These are phyloP conservation scores for Pestalotiopsis fici DNA, from an alignment of 2,329 filamentous ascomycete genomes.

Conservation along the genomic window DNA sequence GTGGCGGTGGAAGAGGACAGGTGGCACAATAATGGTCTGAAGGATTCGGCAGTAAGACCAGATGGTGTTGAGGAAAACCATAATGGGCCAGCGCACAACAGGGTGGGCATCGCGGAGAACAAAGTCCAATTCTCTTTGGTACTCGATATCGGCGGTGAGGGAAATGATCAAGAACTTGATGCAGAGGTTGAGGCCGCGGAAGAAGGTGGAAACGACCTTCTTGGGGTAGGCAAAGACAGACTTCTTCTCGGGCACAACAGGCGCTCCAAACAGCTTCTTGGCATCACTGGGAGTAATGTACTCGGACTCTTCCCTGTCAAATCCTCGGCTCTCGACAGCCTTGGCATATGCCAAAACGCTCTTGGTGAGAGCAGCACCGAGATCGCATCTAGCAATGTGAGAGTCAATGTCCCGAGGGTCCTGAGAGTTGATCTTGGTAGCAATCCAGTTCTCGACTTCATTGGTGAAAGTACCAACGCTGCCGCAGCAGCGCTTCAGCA, in stretches of 20 bases:
- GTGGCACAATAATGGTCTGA: background rate
- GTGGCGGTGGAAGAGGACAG: background rate
- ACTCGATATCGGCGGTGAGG: background rate
- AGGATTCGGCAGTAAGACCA: conserved; percentile 1
- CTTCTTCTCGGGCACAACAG: background rate
- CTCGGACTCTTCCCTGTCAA: background rate
- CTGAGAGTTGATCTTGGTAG: background rate
- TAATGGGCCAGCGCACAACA: background rate
- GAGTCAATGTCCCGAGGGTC: background rate
- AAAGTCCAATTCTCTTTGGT: conserved; percentile 2
- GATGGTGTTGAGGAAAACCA: conserved; percentile 2
- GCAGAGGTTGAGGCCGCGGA: background rate
- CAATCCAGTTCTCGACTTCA: background rate
- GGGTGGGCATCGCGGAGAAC: background rate
- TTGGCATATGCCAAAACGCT: background rate
- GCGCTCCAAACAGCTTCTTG: background rate
- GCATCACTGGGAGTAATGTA: background rate
- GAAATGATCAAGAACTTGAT: conserved; percentile 5
- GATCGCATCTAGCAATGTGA: background rate
- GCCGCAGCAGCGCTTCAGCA: background rate
- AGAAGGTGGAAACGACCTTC: background rate
- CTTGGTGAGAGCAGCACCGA: background rate
- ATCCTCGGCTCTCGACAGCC: background rate
- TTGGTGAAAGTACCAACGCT: too few relatives aligned
- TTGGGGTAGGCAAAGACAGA: background rate